Percentiles rank a stretch among this genome's conserved stretches.
Conservation (phyloP, 345 rosid species). For the Murraya paniculata region DNA sequence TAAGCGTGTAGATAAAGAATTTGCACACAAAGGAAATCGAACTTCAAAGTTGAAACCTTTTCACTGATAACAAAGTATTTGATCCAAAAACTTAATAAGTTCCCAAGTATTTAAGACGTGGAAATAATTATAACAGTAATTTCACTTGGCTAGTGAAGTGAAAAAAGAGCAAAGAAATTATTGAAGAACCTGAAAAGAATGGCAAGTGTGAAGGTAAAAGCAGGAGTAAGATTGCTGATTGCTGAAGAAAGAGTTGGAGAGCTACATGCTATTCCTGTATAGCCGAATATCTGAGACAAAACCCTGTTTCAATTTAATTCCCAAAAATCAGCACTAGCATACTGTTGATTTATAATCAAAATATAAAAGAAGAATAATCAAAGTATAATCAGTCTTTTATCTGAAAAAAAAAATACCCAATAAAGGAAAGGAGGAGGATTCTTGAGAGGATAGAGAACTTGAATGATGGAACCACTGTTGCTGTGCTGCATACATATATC, state of each 20-base stretch:
- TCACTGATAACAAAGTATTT: too few species aligned
- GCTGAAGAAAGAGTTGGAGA: slow-evolving; percentile 52
- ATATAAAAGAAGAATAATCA: background rate
- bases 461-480: slow-evolving; percentile 14
- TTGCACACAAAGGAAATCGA: too few species aligned
- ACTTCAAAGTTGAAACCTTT: too few species aligned
- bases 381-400: too few species aligned
- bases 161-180: too few species aligned
- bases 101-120: too few species aligned
- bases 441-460: slow-evolving; percentile 23
- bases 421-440: slow-evolving; percentile 31
- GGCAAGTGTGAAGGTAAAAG: slow-evolving; percentile 35
- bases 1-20: too few species aligned
- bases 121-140: too few species aligned
- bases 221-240: slow-evolving; percentile 44
- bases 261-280: slow-evolving; percentile 34
- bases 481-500: background rate
- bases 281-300: slow-evolving; percentile 16
- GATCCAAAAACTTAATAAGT: too few species aligned
- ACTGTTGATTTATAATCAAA: too few species aligned
- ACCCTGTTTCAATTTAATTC: slow-evolving; percentile 23
- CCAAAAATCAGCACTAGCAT: too few species aligned
- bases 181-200: background rate
- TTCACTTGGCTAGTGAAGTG: too few species aligned
- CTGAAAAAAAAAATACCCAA: slow-evolving; percentile 23